Conservation (phyloP, 164 flowering plant species). For the Pachysandra terminalis region DNA sequence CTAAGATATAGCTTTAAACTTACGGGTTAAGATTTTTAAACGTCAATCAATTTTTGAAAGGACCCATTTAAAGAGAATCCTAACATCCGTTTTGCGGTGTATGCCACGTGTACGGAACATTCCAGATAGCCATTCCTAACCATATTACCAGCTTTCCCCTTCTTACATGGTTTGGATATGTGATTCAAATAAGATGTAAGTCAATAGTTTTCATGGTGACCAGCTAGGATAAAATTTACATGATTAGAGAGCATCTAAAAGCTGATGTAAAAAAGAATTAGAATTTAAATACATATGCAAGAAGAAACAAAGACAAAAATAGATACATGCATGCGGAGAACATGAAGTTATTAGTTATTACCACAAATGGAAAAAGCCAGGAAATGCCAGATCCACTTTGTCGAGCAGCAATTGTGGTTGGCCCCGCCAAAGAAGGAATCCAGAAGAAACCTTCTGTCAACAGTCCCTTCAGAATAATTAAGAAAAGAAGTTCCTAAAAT, state of each 20-base stretch:
- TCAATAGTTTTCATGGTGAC: neutral
- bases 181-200: neutral
- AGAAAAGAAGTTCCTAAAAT: constrained; percentile 11
- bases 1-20: neutral
- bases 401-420: constrained; percentile 95
- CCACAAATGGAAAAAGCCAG: constrained; percentile 98
- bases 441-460: constrained; percentile 98
- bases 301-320: neutral
- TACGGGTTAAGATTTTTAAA: neutral
- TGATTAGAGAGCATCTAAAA: neutral
- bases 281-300: neutral
- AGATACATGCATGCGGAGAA: constrained; percentile 3
- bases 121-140: neutral
- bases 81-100: neutral
- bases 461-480: constrained; percentile 53
- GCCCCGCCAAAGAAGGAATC: constrained; percentile 99
- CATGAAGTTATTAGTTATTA: constrained; percentile 23
- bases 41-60: neutral
- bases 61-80: neutral
- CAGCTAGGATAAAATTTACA: too few relatives aligned
- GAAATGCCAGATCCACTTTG: constrained; percentile 97
- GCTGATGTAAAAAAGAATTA: neutral
- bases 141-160: neutral
- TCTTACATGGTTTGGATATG: neutral
- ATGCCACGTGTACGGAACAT: neutral